A percentile compares a stretch with the other conserved stretches of the same genome.
phyloP scores from a whole-genome alignment of 768 basidiomycete species.

The Scleroderma bovista region DNA sequence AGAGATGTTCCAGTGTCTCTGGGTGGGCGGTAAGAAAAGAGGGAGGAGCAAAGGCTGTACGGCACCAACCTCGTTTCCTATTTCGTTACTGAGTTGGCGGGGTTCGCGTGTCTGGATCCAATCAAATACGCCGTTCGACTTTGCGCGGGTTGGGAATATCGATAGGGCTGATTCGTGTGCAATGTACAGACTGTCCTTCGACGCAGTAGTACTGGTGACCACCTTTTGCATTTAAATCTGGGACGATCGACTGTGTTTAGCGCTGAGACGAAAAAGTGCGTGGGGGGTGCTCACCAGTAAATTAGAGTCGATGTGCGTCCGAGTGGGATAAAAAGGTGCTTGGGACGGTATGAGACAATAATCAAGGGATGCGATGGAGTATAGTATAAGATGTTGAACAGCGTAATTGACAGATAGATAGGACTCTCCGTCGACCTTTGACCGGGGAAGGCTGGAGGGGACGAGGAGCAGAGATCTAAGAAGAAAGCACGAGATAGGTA shows the following conservation, averaged over 20 bases:
- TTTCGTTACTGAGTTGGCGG: conserved; percentile 29
- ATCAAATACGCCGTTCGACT: conserved; percentile 32
- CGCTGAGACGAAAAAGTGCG: conserved; percentile 10
- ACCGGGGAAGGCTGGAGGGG: conserved; percentile 27
- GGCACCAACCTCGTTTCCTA: conserved; percentile 41
- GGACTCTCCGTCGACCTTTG: conserved; percentile 33
- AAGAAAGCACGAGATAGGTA: conserved; percentile 45
- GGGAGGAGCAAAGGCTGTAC: conserved; percentile 20
- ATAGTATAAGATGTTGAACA: conserved; percentile 36
- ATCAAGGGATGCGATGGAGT: conserved; percentile 40
- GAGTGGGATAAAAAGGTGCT: conserved; percentile 43
- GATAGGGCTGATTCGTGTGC: conserved; percentile 33
- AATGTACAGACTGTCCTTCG: conserved; percentile 29
- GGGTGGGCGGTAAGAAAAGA: conserved; percentile 14
- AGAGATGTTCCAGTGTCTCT: conserved; percentile 46
- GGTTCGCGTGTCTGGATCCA: conserved; percentile 48
- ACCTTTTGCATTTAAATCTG: conserved; percentile 67
- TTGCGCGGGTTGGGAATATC: conserved; percentile 25
- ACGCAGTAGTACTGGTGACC: conserved; percentile 52
- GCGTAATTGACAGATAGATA: conserved; percentile 37
- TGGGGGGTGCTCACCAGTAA: conserved; percentile 37
- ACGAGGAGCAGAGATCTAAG: conserved; percentile 36
- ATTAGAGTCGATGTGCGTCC: conserved; percentile 37
- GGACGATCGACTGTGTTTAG: conserved; percentile 22
- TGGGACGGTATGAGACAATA: conserved; percentile 42